phyloP scores from a whole-genome alignment of 2,329 filamentous ascomycete genomes.

The Talaromyces piceae region DNA sequence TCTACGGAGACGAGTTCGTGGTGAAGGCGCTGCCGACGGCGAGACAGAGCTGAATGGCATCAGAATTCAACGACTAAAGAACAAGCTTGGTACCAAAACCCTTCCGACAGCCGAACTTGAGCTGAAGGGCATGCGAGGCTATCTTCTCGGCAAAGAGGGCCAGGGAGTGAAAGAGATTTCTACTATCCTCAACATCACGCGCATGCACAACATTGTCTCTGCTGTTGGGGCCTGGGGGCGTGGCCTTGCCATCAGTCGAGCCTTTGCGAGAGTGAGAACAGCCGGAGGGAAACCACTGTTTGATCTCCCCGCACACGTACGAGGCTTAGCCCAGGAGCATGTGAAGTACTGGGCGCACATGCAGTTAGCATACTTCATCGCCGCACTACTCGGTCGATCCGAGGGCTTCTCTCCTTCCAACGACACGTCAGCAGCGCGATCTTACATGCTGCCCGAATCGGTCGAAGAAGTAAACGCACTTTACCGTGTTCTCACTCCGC shows the following conservation, averaged over 20 bases:
- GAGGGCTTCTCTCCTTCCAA: slow-evolving; percentile 20
- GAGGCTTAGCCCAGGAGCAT: slow-evolving; percentile 31
- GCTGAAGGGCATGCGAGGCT: slow-evolving; percentile 54
- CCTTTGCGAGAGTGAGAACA: slow-evolving; percentile 33
- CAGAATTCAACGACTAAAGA: slow-evolving; percentile 61
- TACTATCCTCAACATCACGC: slow-evolving; percentile 60
- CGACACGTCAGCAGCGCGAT: slow-evolving; percentile 9
- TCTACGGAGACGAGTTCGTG: slow-evolving; percentile 39
- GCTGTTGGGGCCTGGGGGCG: slow-evolving; percentile 32
- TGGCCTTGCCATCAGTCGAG: slow-evolving; percentile 33
- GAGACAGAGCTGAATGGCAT: slow-evolving; percentile 55
- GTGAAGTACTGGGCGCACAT: slow-evolving; percentile 32
- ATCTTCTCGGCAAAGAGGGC: slow-evolving; percentile 60
- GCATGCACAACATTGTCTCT: slow-evolving; percentile 36
- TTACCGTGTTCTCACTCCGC: slow-evolving; percentile 26
- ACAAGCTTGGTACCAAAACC: slow-evolving; percentile 62
- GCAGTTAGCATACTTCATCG: slow-evolving; percentile 31
- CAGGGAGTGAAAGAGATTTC: slow-evolving; percentile 61
- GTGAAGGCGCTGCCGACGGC: neutral
- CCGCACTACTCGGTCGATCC: slow-evolving; percentile 26
- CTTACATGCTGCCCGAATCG: slow-evolving; percentile 17
- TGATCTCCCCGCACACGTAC: slow-evolving; percentile 36
- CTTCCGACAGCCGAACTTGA: slow-evolving; percentile 68
- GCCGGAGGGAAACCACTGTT: slow-evolving; percentile 31
- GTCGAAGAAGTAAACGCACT: slow-evolving; percentile 16